Base-by-base conservation (phyloP, 2,329 filamentous ascomycete genomes). In the Phaeomoniella chlamydospora region DNA sequence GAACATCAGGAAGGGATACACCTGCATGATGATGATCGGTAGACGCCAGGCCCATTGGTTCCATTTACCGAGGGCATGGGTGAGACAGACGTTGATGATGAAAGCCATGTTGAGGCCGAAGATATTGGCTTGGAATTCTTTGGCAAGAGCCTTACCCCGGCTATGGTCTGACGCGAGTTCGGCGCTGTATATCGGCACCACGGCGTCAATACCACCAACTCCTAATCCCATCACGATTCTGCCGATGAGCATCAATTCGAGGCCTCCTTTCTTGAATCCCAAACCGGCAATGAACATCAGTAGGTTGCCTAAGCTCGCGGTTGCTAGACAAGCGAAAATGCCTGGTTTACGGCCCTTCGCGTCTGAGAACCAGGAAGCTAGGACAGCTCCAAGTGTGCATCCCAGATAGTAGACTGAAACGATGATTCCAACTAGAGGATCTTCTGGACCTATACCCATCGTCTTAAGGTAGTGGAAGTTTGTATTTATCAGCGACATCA, bases 81-180 rank as follows among this genome's bases (percentile, higher is more conserved):
- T 76, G 2, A 72, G 60, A 1, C 54, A 59, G 2, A 76, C 54
- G 43, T 77, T 77, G 49, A 76, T 67, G 0, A 58, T 64, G 48
- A 75, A 77, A 0, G 72, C 72, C 63, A 74, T 65, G 39, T 74
- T 61, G 2, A 78, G 51, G 0, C 73, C 71, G 38, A 75, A 70
- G 42, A 77, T 76, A 43, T 78, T 78, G 50, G 65, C 68, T 48
- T 77, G 72, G 45, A 77, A 77, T 44, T 77, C 72, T 46, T 77
- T 69, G 1, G 71, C 71, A 31, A 77, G 50, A 1, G 72, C 70
- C 43, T 66, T 67, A 4, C 73, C 72, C 31, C 72, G 55, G 2
- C 67, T 61, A 34, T 65, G 66, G 45, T 75, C 72, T n/a, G 64
- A 63, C 2, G 63, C 60, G 18, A 77, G 55, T 46, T 77, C 72